phyloP scores from a whole-genome alignment of 2,329 filamentous ascomycete species.

The Xylariaceae sp. region DNA sequence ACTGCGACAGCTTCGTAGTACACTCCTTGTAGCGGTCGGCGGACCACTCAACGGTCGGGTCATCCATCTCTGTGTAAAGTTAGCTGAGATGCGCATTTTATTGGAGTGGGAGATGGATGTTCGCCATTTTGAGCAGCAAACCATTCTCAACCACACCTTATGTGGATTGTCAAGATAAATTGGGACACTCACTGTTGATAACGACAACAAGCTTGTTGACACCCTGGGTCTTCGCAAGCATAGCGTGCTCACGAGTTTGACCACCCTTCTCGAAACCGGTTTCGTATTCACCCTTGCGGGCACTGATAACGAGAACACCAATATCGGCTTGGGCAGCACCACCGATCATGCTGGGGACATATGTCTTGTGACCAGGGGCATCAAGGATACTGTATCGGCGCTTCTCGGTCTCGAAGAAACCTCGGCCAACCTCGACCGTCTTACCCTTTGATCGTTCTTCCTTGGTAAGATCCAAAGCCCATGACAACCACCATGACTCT shows the following conservation, averaged over 20 bases:
- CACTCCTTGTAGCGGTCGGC: slow-evolving; percentile 91
- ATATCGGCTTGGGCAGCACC: slow-evolving; percentile 90
- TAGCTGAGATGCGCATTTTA: background rate
- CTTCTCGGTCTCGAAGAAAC: slow-evolving; percentile 95
- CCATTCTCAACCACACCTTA: background rate
- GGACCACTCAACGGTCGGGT: slow-evolving; percentile 92
- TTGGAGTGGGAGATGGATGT: background rate
- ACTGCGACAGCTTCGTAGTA: slow-evolving; percentile 77
- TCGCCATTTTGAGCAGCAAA: background rate
- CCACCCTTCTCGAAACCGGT: slow-evolving; percentile 95
- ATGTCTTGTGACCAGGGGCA: slow-evolving; percentile 95
- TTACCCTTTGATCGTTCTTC: slow-evolving; percentile 96
- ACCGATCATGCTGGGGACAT: slow-evolving; percentile 97
- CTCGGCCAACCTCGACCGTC: slow-evolving; percentile 93
- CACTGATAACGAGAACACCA: slow-evolving; percentile 91
- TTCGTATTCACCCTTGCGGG: slow-evolving; percentile 97
- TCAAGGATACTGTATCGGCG: slow-evolving; percentile 94
- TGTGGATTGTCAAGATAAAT: background rate
- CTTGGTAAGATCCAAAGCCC: slow-evolving; percentile 95
- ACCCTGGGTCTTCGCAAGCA: slow-evolving; percentile 96
- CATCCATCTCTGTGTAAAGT: slow-evolving; percentile 70
- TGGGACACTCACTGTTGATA: slow-evolving; percentile 62
- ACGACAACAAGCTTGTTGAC: slow-evolving; percentile 93
- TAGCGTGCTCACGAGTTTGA: slow-evolving; percentile 94
- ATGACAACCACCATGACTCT: slow-evolving; percentile 98